Evolutionary conservation across 768 basidiomycete species (phyloP).

Genomic region (Lepiota venenata): DNA sequence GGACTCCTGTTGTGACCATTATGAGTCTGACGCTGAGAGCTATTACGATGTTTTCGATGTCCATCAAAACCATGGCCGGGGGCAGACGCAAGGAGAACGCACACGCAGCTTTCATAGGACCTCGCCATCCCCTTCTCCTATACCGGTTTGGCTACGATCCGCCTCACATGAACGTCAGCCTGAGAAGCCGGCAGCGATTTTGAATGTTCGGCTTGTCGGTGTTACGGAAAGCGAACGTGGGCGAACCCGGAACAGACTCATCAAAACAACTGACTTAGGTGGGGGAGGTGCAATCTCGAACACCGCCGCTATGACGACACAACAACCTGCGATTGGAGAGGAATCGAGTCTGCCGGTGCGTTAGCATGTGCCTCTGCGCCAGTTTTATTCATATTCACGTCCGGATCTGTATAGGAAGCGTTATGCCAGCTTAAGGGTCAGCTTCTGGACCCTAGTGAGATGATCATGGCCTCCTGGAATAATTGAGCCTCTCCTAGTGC

Average conservation of each 20-base stretch:
- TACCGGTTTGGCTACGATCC: constrained; percentile 5
- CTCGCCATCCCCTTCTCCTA: constrained; percentile 9
- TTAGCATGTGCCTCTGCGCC: not conserved
- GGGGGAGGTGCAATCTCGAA: constrained; percentile 8
- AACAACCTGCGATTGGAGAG: not conserved
- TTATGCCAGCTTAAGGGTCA: not conserved
- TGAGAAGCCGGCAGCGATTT: constrained; percentile 21
- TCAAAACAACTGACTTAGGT: constrained; percentile 4
- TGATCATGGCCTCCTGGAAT: constrained; percentile 7
- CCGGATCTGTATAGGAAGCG: not conserved
- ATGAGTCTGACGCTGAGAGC: constrained; percentile 9
- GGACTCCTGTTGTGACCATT: constrained; percentile 14
- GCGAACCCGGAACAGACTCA: constrained; percentile 15
- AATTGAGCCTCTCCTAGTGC: not conserved
- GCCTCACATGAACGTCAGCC: constrained; percentile 15
- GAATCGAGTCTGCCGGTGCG: not conserved
- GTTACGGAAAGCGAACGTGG: constrained; percentile 17
- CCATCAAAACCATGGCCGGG: constrained; percentile 11
- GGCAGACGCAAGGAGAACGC: not conserved
- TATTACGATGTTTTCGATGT: not conserved
- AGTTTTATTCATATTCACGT: not conserved
- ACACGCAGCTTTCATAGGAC: not conserved
- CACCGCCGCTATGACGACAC: not conserved
- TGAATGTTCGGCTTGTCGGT: constrained; percentile 30
- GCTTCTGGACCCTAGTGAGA: constrained; percentile 1